phyloP scores from a whole-genome alignment of 176 grass and related monocot genomes.

The Raddia guianensis region DNA sequence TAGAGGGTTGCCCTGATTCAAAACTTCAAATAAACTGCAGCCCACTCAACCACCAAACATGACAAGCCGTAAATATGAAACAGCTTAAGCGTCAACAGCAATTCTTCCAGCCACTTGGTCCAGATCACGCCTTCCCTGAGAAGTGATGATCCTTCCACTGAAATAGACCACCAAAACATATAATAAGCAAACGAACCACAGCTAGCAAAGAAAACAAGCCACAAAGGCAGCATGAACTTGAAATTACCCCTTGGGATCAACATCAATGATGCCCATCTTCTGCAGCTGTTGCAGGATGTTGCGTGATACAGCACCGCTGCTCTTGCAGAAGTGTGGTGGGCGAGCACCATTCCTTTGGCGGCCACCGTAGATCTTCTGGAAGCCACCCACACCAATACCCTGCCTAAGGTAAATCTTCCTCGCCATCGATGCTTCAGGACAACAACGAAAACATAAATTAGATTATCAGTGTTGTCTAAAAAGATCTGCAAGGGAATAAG shows the following conservation, averaged over 20 bases:
- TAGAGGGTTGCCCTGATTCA: background rate
- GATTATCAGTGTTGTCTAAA: background rate
- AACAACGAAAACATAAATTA: background rate
- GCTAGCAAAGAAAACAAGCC: background rate
- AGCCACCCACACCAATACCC: constrained; percentile 77
- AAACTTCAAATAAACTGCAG: constrained; percentile 18
- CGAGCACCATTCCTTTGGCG: constrained; percentile 61
- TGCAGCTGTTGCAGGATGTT: constrained; percentile 76
- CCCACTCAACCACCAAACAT: constrained; percentile 30
- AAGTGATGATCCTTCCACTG: constrained; percentile 73
- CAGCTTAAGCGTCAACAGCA: constrained; percentile 39
- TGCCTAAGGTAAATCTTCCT: constrained; percentile 83
- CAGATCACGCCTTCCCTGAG: constrained; percentile 76
- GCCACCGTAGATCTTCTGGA: constrained; percentile 82
- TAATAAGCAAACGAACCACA: background rate
- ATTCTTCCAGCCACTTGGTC: constrained; percentile 73
- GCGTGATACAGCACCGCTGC: constrained; percentile 69
- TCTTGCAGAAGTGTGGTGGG: constrained; percentile 78
- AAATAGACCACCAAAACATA: constrained; percentile 12
- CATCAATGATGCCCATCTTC: constrained; percentile 66
- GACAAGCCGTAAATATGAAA: background rate
- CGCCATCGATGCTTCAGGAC: constrained; percentile 60
- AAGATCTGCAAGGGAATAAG: background rate
- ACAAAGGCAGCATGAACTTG: background rate
- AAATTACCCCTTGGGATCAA: constrained; percentile 69